These are phyloP conservation scores for Endoconidiophora polonica DNA, from an alignment of 2,329 filamentous ascomycete genomes.

Conservation along the genomic window DNA sequence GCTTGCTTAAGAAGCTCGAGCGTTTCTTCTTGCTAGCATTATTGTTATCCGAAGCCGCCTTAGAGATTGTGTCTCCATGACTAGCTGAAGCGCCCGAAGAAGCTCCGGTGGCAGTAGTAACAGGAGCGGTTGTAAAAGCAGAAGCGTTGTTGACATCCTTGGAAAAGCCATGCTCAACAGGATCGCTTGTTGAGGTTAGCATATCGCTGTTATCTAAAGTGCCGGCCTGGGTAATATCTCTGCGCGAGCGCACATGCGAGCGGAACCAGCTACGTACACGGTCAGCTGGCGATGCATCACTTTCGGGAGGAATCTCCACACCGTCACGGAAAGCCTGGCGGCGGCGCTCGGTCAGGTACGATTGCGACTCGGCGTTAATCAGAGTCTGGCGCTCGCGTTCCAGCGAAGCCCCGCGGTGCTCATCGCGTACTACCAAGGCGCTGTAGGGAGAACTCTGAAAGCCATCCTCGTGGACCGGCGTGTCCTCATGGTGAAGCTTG, in stretches of 20 bases:
- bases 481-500: not conserved
- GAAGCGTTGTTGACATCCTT: too few relatives aligned
- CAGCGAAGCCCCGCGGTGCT: slow-evolving; percentile 5
- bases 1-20: slow-evolving; percentile 6
- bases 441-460: not conserved
- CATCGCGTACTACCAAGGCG: not conserved
- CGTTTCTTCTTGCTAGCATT: slow-evolving; percentile 3
- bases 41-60: not conserved
- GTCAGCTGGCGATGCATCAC: slow-evolving; percentile 6
- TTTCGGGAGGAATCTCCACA: slow-evolving; percentile 3
- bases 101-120: not conserved
- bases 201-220: slow-evolving; percentile 9
- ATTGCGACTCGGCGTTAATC: not conserved
- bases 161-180: not conserved
- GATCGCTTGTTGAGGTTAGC: slow-evolving; percentile 1
- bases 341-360: not conserved
- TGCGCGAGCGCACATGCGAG: slow-evolving; percentile 6
- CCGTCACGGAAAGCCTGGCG: not conserved
- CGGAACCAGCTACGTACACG: slow-evolving; percentile 9
- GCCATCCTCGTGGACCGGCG: too few relatives aligned
- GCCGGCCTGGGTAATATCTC: slow-evolving; percentile 8
- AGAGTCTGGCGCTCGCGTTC: slow-evolving; percentile 6
- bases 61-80: not conserved
- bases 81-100: not conserved
- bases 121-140: not conserved